Percentiles rank a stretch among this genome's conserved stretches.
Conservation (phyloP, 805 yeast species). For the Grigorovia jiainica region DNA sequence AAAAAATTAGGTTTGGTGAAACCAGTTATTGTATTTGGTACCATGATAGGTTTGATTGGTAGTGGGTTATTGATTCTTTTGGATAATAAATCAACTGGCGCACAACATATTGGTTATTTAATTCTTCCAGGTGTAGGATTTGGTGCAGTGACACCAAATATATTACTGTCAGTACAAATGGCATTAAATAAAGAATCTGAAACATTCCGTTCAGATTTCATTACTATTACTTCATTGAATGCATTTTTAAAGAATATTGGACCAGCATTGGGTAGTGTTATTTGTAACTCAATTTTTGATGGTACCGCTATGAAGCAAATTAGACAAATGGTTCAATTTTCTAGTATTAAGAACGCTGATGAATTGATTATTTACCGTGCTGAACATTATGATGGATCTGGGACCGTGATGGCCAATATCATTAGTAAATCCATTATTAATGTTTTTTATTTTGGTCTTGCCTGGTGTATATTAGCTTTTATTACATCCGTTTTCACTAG, state of each 20-base stretch:
- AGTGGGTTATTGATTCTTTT: slow-evolving; percentile 28
- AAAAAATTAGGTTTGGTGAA: slow-evolving; percentile 29
- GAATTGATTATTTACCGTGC: slow-evolving; percentile 14
- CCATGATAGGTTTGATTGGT: slow-evolving; percentile 26
- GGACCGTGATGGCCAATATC: slow-evolving; percentile 10
- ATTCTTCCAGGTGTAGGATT: slow-evolving; percentile 32
- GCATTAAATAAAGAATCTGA: slow-evolving; percentile 15
- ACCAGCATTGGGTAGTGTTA: slow-evolving; percentile 18
- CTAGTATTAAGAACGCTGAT: slow-evolving; percentile 8
- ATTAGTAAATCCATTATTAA: slow-evolving; percentile 12
- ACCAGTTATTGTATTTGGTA: slow-evolving; percentile 29
- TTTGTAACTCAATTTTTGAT: slow-evolving; percentile 18
- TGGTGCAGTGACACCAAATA: slow-evolving; percentile 30
- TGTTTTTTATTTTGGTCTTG: slow-evolving; percentile 19
- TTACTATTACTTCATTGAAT: slow-evolving; percentile 19
- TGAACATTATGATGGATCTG: slow-evolving; percentile 12
- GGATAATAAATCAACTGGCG: slow-evolving; percentile 21
- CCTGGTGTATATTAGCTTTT: slow-evolving; percentile 11
- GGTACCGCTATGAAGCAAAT: slow-evolving; percentile 10
- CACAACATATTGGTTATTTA: slow-evolving; percentile 29
- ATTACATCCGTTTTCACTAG: slow-evolving; percentile 12
- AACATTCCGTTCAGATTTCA: slow-evolving; percentile 14
- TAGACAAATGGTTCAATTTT: slow-evolving; percentile 5
- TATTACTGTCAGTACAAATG: slow-evolving; percentile 25
- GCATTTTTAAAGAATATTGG: slow-evolving; percentile 19